Evolutionary conservation across 768 basidiomycete species (phyloP), one percentile per base, ranked within the genome.

Genomic region (Rhizopogon vulgaris): DNA sequence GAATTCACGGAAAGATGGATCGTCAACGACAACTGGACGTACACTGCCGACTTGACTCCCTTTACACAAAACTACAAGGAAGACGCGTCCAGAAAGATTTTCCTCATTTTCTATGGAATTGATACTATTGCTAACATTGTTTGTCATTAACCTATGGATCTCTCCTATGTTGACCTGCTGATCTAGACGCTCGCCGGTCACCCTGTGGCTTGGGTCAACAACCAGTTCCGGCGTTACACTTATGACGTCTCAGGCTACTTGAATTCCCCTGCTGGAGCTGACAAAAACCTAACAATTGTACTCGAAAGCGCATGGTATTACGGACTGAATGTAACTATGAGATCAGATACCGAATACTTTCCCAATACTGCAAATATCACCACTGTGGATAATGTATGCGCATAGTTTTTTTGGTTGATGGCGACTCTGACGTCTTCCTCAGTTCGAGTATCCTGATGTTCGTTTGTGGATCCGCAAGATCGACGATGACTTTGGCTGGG

Each of bases 111-210:
- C 58, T 76, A 81, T 51, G 80, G 80, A 6, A 69, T 83, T 27
- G 79, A 82, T 58, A 82, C 79, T 0, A 69, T 82, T 39, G 79
- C 78, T 1, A 80, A 77, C 49, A 78, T 81, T 32, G 79, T 79
- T 49, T 17, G 76, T n/a, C 36, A 28, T 52, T 34, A 24, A 24
- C 50, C 12, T 18, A 24, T 30, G 8, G 30, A 6, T 10, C 8
- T 18, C 40, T 25, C 25, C 18, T 41, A 37, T 8, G 2, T 30
- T 55, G 38, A 32, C 48, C 41, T 53, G 46, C 42, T 11, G 27
- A 39, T 25, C 25, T 24, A 79, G 79, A 79, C 73, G 9, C 65
- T 82, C 6, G 72, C 71, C 6, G 77, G 73, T 8, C 71, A 78
- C 25, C 73, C 79, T 5, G 65, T 83, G 18, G 75, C 78, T 15